These are phyloP conservation scores for Agaricus subrufescens DNA, from an alignment of 768 basidiomycete species.

Conservation along the genomic window DNA sequence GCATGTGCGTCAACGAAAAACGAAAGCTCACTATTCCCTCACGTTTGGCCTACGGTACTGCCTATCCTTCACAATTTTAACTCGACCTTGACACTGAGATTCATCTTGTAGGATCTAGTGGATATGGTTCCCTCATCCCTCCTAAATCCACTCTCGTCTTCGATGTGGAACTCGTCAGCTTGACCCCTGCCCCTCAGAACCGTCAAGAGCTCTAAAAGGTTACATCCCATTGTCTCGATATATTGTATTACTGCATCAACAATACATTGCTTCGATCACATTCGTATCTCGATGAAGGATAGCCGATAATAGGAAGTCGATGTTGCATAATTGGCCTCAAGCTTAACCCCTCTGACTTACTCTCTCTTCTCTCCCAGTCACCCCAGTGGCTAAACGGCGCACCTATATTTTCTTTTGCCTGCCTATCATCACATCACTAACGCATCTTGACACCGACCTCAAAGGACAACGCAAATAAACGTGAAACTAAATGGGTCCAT, in stretches of 20 bases:
- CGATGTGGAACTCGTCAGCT: slow-evolving; percentile 74
- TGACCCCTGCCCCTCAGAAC: slow-evolving; percentile 36
- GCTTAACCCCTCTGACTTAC: no score
- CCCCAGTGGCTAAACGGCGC: no score
- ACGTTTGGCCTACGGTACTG: slow-evolving; percentile 70
- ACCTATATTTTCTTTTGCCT: no score
- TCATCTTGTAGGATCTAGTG: slow-evolving; percentile 53
- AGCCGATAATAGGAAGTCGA: no score
- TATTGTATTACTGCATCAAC: no score
- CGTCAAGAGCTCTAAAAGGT: slow-evolving; percentile 51
- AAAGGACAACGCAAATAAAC: not conserved
- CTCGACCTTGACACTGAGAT: not conserved
- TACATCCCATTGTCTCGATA: not conserved
- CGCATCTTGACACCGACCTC: not conserved
- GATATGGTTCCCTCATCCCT: slow-evolving; percentile 76
- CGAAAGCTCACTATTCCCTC: slow-evolving; percentile 86
- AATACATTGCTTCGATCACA: no score
- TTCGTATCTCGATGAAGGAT: no score
- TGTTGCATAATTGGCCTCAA: no score
- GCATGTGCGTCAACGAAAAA: slow-evolving; percentile 88
- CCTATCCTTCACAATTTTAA: not conserved
- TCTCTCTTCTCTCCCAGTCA: no score
- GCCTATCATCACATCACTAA: not conserved
- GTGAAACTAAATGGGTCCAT: not conserved
- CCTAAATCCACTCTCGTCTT: slow-evolving; percentile 78